phyloP scores from a whole-genome alignment of 257 asterid genomes.

The Solanum habrochaites region DNA sequence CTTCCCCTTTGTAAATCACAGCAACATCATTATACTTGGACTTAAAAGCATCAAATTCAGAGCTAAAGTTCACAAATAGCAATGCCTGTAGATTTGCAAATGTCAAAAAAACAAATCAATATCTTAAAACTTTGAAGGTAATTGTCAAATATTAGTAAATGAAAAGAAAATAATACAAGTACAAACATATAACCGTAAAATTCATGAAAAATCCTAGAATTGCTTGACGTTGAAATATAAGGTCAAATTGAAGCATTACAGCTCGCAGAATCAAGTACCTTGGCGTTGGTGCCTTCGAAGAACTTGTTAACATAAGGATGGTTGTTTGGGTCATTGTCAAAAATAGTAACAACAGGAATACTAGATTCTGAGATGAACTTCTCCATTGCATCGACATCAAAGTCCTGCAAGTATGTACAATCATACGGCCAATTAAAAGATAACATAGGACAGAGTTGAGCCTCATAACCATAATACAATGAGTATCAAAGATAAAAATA shows the following conservation, averaged over 20 bases:
- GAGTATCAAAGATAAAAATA: neutral
- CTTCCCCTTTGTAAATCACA: slow-evolving; percentile 46
- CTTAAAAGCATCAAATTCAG: slow-evolving; percentile 43
- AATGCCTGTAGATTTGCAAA: slow-evolving; percentile 34
- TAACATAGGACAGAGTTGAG: neutral
- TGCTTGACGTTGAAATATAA: neutral
- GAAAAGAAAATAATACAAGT: neutral
- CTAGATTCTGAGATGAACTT: slow-evolving; percentile 47
- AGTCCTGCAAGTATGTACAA: slow-evolving; percentile 37
- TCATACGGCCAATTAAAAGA: neutral
- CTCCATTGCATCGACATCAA: slow-evolving; percentile 49
- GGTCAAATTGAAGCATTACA: neutral
- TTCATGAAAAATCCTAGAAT: neutral
- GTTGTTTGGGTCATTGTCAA: slow-evolving; percentile 45
- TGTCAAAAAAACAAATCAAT: neutral
- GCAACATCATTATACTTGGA: slow-evolving; percentile 55
- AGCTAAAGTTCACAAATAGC: slow-evolving; percentile 61
- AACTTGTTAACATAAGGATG: slow-evolving; percentile 47
- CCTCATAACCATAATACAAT: neutral
- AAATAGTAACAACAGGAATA: slow-evolving; percentile 46
- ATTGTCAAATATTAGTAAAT: neutral
- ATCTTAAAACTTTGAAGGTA: neutral
- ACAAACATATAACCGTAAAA: neutral
- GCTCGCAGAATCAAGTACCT: slow-evolving; percentile 28
- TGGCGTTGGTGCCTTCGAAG: slow-evolving; percentile 31